Base-by-base conservation (phyloP, 805 yeast species). In the Kodamaea kakaduensis region DNA sequence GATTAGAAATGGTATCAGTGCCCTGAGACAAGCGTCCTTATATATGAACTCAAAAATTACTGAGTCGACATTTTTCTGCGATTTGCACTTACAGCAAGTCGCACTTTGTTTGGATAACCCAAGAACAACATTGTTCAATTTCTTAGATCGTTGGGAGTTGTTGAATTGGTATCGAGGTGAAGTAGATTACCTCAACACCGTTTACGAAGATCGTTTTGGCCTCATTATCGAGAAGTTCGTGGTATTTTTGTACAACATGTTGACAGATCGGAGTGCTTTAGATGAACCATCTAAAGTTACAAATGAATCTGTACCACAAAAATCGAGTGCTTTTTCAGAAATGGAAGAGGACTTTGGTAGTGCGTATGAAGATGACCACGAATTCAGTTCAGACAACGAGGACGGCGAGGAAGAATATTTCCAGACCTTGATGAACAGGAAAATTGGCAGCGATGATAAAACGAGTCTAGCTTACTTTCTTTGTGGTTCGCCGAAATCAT, bases 1-100 rank as follows among this genome's bases (percentile, higher is more conserved):
- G 93, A 72, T 83, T 2, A 71, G 90, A 58, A 83, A 83, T 48
- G 93, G 93, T 14, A 50, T 63, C 34, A 66, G 73, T 5, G 73
- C 70, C 2, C 54, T 75, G 3, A 64, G 71, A 27, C 78, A 77
- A 44, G 72, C 78, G 0, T 51, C 70, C 0, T 57, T 71, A 10
- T 77, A 78, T 43, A 61, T 61, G 36, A 71, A 66, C n/a, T 47
- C 59, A 5, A 42, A 54, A 3, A 61, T 70, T 50, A 54, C 69
- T 2, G 73, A 71, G 38, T 44, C 61, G 17, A 59, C 69, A 0
- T 61, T 51, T 36, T 57, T 58, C 32, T 67, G 74, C 31, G 76
- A 71, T 37, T 38, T 75, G 7, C 74, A 68, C 43, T 43, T 75
- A 27, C 60, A 59, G 41, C 81, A 75, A 48, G 36, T 71, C 5